Evolutionary conservation across 23 red algal species (phyloP), one percentile per base, ranked within the genome.

Genomic region (Gracilaria vermiculophylla): DNA sequence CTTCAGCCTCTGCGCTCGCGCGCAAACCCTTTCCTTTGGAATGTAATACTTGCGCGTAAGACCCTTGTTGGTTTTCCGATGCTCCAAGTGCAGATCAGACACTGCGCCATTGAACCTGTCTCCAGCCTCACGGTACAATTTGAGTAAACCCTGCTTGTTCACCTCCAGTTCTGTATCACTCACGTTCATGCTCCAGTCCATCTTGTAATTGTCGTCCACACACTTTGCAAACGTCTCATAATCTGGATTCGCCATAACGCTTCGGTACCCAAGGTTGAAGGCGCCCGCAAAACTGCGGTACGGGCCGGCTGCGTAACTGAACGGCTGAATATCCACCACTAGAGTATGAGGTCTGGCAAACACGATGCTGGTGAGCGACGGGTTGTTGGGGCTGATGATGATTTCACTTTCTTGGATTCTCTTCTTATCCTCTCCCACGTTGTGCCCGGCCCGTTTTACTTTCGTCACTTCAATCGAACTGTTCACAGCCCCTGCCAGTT

Each of bases 231-330:
- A 94, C 32, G 69, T 75, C n/a, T 77, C 53, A 7, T 62, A 54
- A 55, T 94, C 78, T 4, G 92, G 82, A 24, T 65, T 62, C 69
- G 92, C 92, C 65, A 94, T 85, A 12, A 94, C 28, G 37, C 53
- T 75, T 1, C 29, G 20, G 31, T 94, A 94, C 31, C 37, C 43
- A 19, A 94, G 69, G 12, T 53, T 66, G 20, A 88, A 78, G 16
- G 83, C 39, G 39, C 81, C 61, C 1, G 92, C 92, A 49, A 94
- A 94, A n/a, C 85, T 79, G 49, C 85, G 81, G 44, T 87, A 94
- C 35, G 85, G 83, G 12, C 85, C 85, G 2, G 92, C 56, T 5
- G 78, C 66, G 44, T 94, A 94, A 64, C 83, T 81, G 66, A 94
- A 94, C 36, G 82, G 81, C 34, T 85, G 85, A 34, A 94, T 76